Evolutionary conservation across 2,329 filamentous ascomycete genomes (phyloP).

Genomic region (Xylaria sp.): DNA sequence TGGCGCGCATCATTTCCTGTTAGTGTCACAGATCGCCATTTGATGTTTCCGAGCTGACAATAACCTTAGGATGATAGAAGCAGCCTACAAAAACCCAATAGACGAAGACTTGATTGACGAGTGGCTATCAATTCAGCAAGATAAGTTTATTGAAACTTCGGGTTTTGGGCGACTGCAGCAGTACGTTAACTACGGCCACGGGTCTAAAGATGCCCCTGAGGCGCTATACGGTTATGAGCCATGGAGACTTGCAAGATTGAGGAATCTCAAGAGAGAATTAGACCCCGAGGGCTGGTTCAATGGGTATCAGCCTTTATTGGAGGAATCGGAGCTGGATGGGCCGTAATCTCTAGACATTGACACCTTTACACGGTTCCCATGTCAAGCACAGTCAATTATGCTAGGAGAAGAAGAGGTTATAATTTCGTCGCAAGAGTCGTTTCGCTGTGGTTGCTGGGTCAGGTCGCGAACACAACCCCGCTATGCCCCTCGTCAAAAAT

Average conservation of each 20-base stretch:
- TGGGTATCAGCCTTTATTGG: conserved; percentile 22
- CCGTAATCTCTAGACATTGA: neutral
- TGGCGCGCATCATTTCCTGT: conserved; percentile 18
- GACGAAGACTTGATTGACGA: conserved; percentile 12
- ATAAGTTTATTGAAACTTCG: conserved; percentile 7
- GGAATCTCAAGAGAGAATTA: conserved; percentile 51
- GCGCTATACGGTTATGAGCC: conserved; percentile 53
- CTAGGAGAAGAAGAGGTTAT: too few species aligned
- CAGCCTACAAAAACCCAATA: conserved; percentile 6
- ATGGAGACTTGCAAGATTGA: conserved; percentile 54
- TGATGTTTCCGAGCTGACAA: neutral
- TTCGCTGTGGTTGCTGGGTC: too few species aligned
- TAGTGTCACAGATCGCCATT: neutral
- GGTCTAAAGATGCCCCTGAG: conserved; percentile 46
- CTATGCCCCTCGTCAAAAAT: too few species aligned
- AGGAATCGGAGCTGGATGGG: conserved; percentile 3
- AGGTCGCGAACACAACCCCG: too few species aligned
- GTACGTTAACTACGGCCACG: conserved; percentile 54
- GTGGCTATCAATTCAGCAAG: conserved; percentile 16
- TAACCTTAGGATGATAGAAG: conserved; percentile 14
- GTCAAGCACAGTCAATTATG: too few species aligned
- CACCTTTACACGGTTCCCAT: too few species aligned
- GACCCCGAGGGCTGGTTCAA: conserved; percentile 50
- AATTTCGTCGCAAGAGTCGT: too few species aligned
- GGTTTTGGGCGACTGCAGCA: conserved; percentile 44